Percentiles rank a stretch among this genome's conserved stretches.
These are phyloP conservation scores for Coccinonectria pachysandricola DNA, from an alignment of 2,329 filamentous ascomycete genomes.

Conservation along the genomic window DNA sequence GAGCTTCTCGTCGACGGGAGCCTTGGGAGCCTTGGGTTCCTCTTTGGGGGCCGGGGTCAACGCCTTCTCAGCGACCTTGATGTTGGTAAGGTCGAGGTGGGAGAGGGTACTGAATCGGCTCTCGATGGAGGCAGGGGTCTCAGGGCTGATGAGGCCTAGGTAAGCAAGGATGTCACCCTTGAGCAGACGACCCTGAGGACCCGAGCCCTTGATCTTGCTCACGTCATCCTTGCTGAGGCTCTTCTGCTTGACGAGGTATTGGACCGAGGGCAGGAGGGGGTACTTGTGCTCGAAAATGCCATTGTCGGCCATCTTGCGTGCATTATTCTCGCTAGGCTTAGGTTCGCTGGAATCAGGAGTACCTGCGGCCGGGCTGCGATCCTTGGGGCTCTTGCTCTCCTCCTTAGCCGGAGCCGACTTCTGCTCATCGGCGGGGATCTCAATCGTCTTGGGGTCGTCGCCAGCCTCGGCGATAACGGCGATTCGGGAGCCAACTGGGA, in stretches of 20 bases:
- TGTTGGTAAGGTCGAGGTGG: slow-evolving; percentile 90
- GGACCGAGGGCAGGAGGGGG: slow-evolving; percentile 73
- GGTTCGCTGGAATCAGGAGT: slow-evolving; percentile 19
- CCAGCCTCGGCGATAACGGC: slow-evolving; percentile 72
- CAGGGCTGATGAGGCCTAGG: slow-evolving; percentile 63
- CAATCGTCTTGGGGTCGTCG: slow-evolving; percentile 64
- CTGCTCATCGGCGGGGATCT: slow-evolving; percentile 62
- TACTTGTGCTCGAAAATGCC: slow-evolving; percentile 56
- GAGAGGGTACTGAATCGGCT: slow-evolving; percentile 62
- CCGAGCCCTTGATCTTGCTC: slow-evolving; percentile 74
- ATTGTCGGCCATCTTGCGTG: slow-evolving; percentile 27
- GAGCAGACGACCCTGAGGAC: slow-evolving; percentile 76
- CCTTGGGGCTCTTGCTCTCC: slow-evolving; percentile 31
- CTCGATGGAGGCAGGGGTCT: slow-evolving; percentile 62
- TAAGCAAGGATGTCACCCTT: slow-evolving; percentile 95
- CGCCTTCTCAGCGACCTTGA: slow-evolving; percentile 62
- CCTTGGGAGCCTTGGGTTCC: slow-evolving; percentile 28
- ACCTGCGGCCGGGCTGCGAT: too few species aligned
- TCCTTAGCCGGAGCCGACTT: slow-evolving; percentile 60
- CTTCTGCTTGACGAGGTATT: slow-evolving; percentile 69
- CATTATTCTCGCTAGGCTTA: slow-evolving; percentile 24
- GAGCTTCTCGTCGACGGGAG: slow-evolving; percentile 36
- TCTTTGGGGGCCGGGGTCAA: slow-evolving; percentile 25
- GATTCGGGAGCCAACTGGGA: slow-evolving; percentile 73
- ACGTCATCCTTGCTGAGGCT: slow-evolving; percentile 66